Percentiles rank a stretch among this genome's conserved stretches.
phyloP scores from a whole-genome alignment of 768 basidiomycete genomes.

The Boletus reticulatus region DNA sequence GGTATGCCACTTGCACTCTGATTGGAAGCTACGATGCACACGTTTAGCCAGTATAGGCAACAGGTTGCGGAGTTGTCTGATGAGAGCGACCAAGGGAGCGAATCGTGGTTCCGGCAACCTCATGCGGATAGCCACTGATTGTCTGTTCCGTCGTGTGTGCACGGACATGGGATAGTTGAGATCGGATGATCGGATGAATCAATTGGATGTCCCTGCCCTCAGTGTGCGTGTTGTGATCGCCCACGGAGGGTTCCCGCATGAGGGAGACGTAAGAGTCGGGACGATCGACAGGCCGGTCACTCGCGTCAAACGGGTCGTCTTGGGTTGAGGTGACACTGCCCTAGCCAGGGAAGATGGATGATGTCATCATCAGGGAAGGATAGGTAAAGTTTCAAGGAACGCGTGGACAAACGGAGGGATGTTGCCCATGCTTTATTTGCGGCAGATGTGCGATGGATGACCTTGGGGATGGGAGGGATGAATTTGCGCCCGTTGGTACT shows the following conservation, averaged over 20 bases:
- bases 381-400: not conserved
- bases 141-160: not conserved
- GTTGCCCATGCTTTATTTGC: slow-evolving; percentile 1
- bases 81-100: not conserved
- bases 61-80: not conserved
- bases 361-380: slow-evolving; percentile 2
- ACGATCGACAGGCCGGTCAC: slow-evolving; percentile 1
- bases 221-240: slow-evolving; percentile 21
- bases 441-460: not conserved
- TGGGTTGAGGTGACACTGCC: not conserved
- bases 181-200: slow-evolving; percentile 3
- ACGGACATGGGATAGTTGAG: slow-evolving; percentile 8
- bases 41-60: not conserved
- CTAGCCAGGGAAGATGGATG: not conserved
- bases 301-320: not conserved
- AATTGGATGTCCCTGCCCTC: not conserved
- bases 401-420: not conserved
- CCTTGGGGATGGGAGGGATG: not conserved
- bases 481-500: slow-evolving; percentile 9
- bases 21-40: not conserved
- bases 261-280: slow-evolving; percentile 14
- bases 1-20: not conserved
- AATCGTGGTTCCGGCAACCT: not conserved
- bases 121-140: slow-evolving; percentile 5
- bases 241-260: slow-evolving; percentile 6